These are phyloP conservation scores for Capsicum chinense DNA, from an alignment of 257 asterid genomes.

Conservation along the genomic window DNA sequence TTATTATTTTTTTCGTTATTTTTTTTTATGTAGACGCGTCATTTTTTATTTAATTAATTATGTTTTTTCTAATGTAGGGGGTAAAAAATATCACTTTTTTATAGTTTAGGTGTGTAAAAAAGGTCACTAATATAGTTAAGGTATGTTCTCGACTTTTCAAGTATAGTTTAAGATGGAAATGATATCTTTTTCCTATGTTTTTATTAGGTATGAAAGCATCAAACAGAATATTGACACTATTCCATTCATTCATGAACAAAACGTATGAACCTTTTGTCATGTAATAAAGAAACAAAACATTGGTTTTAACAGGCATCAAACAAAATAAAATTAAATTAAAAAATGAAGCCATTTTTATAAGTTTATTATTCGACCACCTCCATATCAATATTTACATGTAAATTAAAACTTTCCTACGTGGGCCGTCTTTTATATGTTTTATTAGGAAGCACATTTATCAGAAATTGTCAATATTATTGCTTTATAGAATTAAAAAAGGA, in stretches of 20 bases:
- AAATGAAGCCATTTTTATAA: background rate
- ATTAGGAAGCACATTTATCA: conserved; percentile 15
- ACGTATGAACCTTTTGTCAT: background rate
- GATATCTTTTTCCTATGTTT: background rate
- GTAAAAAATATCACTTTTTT: too few species aligned
- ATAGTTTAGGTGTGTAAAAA: too few species aligned
- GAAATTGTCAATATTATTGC: conserved; percentile 7
- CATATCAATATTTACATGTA: background rate
- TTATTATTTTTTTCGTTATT: too few species aligned
- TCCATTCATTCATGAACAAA: conserved; percentile 11
- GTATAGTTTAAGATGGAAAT: too few species aligned
- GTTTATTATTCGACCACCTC: background rate
- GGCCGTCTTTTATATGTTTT: conserved; percentile 28
- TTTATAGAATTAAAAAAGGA: background rate
- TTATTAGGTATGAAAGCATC: conserved; percentile 12
- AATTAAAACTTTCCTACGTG: background rate
- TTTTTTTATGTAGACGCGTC: too few species aligned
- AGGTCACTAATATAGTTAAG: too few species aligned
- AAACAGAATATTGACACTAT: background rate
- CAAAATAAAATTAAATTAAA: background rate
- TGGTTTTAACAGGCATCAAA: conserved; percentile 17
- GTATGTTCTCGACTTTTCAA: too few species aligned
- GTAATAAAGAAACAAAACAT: background rate
- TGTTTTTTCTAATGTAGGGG: too few species aligned
- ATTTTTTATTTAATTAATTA: too few species aligned